Base-by-base conservation (phyloP, 1,139 yeast genomes). In the Saccharomyces hybrid region DNA sequence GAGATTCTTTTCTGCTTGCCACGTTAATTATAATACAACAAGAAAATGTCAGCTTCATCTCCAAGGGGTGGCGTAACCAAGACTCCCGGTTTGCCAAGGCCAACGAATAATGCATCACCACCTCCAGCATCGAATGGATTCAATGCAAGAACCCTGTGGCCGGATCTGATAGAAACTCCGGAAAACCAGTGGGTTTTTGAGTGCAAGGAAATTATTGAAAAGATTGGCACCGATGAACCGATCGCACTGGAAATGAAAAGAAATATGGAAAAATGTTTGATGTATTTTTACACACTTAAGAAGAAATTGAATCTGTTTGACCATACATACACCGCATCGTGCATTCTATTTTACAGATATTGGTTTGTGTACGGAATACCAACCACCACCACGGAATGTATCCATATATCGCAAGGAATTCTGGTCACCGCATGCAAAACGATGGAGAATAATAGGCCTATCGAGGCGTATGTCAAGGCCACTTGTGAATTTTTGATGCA, bases 361-460 rank as follows among this genome's bases (percentile, higher is more conserved):
- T 70, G 73, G 73, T 67, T 55, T 51, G 51, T 62, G 12, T 62
- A 61, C 57, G 65, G 66, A 14, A 54, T 66, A 34, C 69, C 71
- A 48, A 55, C 59, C 9, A 55, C 61, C 24, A 32, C 64, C n/a
- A 55, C 61, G 3, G 67, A 66, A 28, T 65, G 70, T 52, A 62
- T 66, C 42, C 67, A 65, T 57, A 55, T 67, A 14, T 61, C 71
- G 2, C 71, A 67, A 53, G 69, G 71, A 1, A 61, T 69, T n/a
- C 51, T 70, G 11, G 71, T 69, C 4, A 70, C 72, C 2, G 70
- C 72, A 2, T 69, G 73, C 55, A 70, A 70, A 57, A 58, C 66
- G 7, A 64, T 67, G 60, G 73, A 70, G 56, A 70, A 70, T 52
- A 69, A 69, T 58, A 64, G 73, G 54, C 71, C 72, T 2, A 64